Conservation (phyloP, 192 early-diverging fungal genomes). For the Linnemannia hyalina region DNA sequence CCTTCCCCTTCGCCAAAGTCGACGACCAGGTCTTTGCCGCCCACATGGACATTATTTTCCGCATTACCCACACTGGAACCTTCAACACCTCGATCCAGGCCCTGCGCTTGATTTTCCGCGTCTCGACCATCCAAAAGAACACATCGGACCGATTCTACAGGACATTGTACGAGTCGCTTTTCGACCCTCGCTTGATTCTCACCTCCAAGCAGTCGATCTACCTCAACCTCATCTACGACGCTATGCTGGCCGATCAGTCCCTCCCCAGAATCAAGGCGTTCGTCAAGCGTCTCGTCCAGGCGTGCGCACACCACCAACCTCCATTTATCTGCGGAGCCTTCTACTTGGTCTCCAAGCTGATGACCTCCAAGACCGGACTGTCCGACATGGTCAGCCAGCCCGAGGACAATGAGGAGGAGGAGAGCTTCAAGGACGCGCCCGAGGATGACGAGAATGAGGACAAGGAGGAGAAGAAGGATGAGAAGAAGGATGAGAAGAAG, state of each 20-base stretch:
- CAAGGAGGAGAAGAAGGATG: constrained; percentile 55
- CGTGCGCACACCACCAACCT: constrained; percentile 76
- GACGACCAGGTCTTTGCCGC: constrained; percentile 80
- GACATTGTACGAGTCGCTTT: constrained; percentile 88
- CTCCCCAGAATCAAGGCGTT: constrained; percentile 82
- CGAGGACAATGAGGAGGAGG: constrained; percentile 82
- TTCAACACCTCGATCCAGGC: constrained; percentile 97
- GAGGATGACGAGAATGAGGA: constrained; percentile 68
- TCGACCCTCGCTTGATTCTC: constrained; percentile 82
- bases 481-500: constrained; percentile 16
- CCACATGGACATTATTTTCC: constrained; percentile 93
- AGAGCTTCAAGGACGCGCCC: constrained; percentile 72
- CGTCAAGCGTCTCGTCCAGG: constrained; percentile 91
- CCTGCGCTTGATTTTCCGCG: constrained; percentile 88
- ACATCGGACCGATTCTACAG: constrained; percentile 92
- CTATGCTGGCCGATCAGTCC: constrained; percentile 81
- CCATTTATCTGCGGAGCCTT: constrained; percentile 90
- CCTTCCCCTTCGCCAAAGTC: constrained; percentile 90
- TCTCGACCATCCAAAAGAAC: constrained; percentile 58
- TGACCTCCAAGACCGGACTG: constrained; percentile 67
- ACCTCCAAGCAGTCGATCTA: constrained; percentile 94
- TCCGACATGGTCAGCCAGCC: constrained; percentile 72
- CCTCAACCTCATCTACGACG: constrained; percentile 91
- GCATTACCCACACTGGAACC: constrained; percentile 86
- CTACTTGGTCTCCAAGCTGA: constrained; percentile 82